Conservation (phyloP, 2,329 filamentous ascomycete genomes). For the Ceratocystis ficicola region DNA sequence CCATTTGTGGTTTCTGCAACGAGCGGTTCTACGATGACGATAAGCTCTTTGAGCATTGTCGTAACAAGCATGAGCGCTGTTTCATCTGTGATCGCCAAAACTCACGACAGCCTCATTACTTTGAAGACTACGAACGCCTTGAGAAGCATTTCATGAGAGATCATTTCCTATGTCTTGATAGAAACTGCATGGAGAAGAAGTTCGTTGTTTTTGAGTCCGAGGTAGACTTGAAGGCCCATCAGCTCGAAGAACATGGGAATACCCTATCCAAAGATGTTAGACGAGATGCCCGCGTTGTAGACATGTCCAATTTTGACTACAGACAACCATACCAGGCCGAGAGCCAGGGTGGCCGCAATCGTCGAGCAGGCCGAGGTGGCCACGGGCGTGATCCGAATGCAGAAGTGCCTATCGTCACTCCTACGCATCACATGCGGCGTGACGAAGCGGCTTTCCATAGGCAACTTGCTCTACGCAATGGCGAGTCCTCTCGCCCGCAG, state of each 20-base stretch:
- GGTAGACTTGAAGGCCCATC: conserved; percentile 88
- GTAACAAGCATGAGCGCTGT: conserved; percentile 87
- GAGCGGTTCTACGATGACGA: conserved; percentile 92
- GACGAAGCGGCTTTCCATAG: conserved; percentile 87
- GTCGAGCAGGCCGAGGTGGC: conserved; percentile 32
- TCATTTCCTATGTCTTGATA: conserved; percentile 74
- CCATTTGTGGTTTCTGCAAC: conserved; percentile 84
- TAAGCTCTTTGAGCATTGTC: conserved; percentile 85
- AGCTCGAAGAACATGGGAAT: conserved; percentile 69
- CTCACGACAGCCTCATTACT: conserved; percentile 73
- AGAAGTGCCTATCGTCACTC: conserved; percentile 61
- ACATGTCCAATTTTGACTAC: conserved; percentile 76
- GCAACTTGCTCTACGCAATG: conserved; percentile 80
- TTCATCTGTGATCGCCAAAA: conserved; percentile 75
- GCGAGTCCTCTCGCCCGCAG: conserved; percentile 30
- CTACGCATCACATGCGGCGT: conserved; percentile 62
- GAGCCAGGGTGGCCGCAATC: conserved; percentile 34
- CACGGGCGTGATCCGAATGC: conserved; percentile 36
- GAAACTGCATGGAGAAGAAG: conserved; percentile 89
- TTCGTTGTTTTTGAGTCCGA: conserved; percentile 94
- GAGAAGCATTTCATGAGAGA: conserved; percentile 79
- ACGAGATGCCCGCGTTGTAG: conserved; percentile 71
- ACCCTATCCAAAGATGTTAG: conserved; percentile 71
- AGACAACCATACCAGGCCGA: conserved; percentile 56
- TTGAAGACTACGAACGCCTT: conserved; percentile 72